Conservation (phyloP, 1,139 yeast species). For the Protomyces macrosporus region DNA sequence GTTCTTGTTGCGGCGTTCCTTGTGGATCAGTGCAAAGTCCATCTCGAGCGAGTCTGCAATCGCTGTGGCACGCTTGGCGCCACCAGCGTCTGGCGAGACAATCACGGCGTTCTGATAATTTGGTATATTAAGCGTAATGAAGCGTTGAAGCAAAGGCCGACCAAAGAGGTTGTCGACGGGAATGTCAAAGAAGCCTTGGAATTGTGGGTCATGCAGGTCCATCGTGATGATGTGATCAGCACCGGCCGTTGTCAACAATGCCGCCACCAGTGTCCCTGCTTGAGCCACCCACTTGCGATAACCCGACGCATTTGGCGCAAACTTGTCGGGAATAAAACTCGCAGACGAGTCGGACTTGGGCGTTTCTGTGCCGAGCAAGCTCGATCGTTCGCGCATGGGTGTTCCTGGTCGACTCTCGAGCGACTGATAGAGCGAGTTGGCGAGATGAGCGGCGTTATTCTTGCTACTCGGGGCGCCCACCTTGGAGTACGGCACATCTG, state of each 20-base stretch:
- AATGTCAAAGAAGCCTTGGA: conserved; percentile 92
- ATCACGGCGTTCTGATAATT: conserved; percentile 67
- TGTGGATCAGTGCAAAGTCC: conserved; percentile 92
- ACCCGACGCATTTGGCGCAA: conserved; percentile 47
- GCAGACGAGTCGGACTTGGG: conserved; percentile 3
- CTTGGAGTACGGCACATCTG: conserved; percentile 82
- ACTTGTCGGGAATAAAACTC: conserved; percentile 35
- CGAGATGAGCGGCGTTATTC: conserved; percentile 28
- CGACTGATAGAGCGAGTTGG: conserved; percentile 40
- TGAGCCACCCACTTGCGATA: conserved; percentile 95
- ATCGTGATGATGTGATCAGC: conserved; percentile 95
- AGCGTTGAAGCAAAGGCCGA: conserved; percentile 87
- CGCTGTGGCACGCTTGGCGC: conserved; percentile 96
- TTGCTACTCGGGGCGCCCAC: conserved; percentile 53
- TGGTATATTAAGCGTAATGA: conserved; percentile 68
- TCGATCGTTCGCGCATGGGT: conserved; percentile 25
- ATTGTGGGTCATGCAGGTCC: conserved; percentile 96
- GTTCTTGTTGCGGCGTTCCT: conserved; percentile 54
- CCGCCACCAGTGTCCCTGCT: conserved; percentile 75
- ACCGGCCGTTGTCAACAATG: conserved; percentile 91
- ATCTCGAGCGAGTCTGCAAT: conserved; percentile 87
- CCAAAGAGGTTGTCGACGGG: conserved; percentile 97
- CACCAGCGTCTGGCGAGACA: conserved; percentile 98
- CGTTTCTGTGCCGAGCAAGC: neutral
- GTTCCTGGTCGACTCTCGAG: conserved; percentile 52